Base-by-base conservation (phyloP, 1,139 yeast species). In the Tardiomyces blankii region DNA sequence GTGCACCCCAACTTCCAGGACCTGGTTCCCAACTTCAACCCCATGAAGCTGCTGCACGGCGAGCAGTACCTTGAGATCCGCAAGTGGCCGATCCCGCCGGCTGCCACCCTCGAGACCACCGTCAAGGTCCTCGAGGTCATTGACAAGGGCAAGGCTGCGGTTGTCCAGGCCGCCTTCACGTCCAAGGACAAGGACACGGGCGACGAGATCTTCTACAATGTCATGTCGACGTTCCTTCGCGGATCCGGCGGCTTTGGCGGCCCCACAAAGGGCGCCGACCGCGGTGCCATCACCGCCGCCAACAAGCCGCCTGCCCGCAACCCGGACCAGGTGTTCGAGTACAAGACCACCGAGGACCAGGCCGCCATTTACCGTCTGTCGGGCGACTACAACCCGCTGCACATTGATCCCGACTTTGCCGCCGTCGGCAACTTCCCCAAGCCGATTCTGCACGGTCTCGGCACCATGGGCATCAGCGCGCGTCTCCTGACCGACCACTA, bases 351-450 rank as follows among this genome's bases (percentile, higher is more conserved):
- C 42, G 73, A 68, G 47, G 85, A 88, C 63, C 86, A 80, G 64
- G 97, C 97, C 46, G 87, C 95, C 13, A 68, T 89, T 51, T 91
- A 91, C 71, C 78, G 97, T 65, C 73, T 91, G 52, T 82, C 91
- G 52, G 97, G 96, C 51, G 98, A 91, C 70, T 81, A 80, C 66
- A 91, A 91, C 67, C 97, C 97, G 53, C 75, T 91, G 58, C 98
- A 91, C 68, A 82, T 91, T 63, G 97, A 91, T 66, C 96, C 97
- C 35, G 72, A 67, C 40, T 84, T 89, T 66, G 96, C 97, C 28
- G 78, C 82, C 54, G 87, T 87, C 51, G 97, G 94, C 47, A 83
- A 83, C 53, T 91, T 89, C 67, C 81, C 81, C 44, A 69, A 71
- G 51, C 98, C 97, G 48, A 91, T 91, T 58, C 74, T 91, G 56